Evolutionary conservation across 73 alveolate species (phyloP).

Genomic region (Tetrahymena thermophila): DNA sequence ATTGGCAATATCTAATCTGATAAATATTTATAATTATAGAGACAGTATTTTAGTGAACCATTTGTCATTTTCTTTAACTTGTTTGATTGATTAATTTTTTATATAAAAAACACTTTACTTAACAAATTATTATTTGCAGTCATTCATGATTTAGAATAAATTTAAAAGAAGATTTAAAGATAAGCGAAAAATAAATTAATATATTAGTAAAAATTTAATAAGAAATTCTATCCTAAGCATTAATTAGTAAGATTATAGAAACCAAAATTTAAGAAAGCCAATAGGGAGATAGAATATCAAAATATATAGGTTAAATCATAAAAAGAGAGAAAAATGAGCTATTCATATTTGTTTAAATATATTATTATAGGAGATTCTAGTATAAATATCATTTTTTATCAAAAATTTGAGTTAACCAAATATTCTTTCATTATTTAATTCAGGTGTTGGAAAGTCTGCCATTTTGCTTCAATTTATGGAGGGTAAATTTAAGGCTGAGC

Average conservation of each 20-base stretch:
- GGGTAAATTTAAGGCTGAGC: constrained; percentile 45
- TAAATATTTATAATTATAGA: too few relatives aligned
- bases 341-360: constrained; percentile 40
- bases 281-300: not conserved
- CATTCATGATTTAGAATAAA: not conserved
- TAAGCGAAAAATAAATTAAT: not conserved
- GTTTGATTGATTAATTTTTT: not conserved
- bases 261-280: not conserved
- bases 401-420: not conserved
- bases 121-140: not conserved
- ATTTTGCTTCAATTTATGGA: constrained; percentile 50
- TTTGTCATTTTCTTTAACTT: not conserved
- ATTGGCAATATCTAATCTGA: not conserved
- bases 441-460: constrained; percentile 56
- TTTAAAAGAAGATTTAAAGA: not conserved
- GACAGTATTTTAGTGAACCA: not conserved
- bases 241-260: not conserved
- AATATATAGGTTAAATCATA: not conserved
- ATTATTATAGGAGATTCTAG: constrained; percentile 44
- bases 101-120: not conserved
- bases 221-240: not conserved
- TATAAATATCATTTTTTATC: not conserved
- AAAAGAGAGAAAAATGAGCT: not conserved
- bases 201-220: not conserved
- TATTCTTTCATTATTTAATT: too few relatives aligned